Evolutionary conservation across 2,329 filamentous ascomycete species (phyloP), one percentile per base, ranked within the genome.

Genomic region (Pseudogymnoascus sp.): DNA sequence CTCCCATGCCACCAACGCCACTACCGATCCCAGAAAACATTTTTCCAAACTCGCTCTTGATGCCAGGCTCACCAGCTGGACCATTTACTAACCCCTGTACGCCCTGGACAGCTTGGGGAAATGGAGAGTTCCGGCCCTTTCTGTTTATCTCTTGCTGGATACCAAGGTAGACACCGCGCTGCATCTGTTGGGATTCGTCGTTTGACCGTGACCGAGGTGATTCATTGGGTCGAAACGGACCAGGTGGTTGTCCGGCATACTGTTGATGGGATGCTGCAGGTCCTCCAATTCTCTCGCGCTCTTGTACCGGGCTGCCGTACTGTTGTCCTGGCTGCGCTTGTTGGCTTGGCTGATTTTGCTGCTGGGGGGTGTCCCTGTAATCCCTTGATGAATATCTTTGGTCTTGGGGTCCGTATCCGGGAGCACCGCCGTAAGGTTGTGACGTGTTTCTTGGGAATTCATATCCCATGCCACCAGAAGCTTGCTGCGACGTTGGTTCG

Each of bases 1-100:
- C 75, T 44, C 76, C 77, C 17, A 79, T 80, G 65, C 80, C 80
- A 31, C 84, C 84, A 15, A 87, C 79, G 36, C 86, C 86, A 72
- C 84, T 87, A 13, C 86, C 92, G 67, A 97, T 91, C n/a, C 93
- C 93, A 15, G 91, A 91, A 75, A 96, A 97, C 81, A 97, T 96
- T 65, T 91, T 87, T 29, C 92, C 92, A 72, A 97, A 92, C 73
- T 97, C 93, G 72, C 87, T 95, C 79, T 97, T 96, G 71, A 97
- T 96, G 44, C 89, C 89, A 9, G 91, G 89, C 73, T 96, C 92
- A 13, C 88, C 89, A 12, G 86, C 85, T 5, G 91, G 90, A 3
- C 89, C 90, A 61, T 89, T 83, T 39, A 89, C 84, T 68, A 92
- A 89, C 13, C 88, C 85, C 73, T 96, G 92, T 1, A 90, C 92